These are phyloP conservation scores for Ophiostoma sp. DNA, from an alignment of 2,329 filamentous ascomycete genomes.

Conservation along the genomic window DNA sequence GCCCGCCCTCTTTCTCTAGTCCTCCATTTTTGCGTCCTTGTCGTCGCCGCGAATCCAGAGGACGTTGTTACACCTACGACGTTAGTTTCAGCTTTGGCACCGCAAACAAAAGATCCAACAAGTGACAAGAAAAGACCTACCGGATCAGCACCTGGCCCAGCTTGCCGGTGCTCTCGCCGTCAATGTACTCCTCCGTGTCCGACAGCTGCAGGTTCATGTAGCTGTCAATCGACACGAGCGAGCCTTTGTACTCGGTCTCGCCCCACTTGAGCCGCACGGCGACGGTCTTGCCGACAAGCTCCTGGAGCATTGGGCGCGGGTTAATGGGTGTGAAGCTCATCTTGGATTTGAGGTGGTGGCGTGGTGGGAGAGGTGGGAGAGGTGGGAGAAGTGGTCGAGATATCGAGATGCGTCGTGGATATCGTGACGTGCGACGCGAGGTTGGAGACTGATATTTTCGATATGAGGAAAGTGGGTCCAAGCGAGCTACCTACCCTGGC, in stretches of 20 bases:
- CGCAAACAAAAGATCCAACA: not conserved
- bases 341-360: not conserved
- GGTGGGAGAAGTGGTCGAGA: not conserved
- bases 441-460: slow-evolving; percentile 19
- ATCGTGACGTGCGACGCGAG: slow-evolving; percentile 18
- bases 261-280: slow-evolving; percentile 96
- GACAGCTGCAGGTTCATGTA: slow-evolving; percentile 99
- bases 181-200: slow-evolving; percentile 86
- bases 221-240: slow-evolving; percentile 80
- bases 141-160: slow-evolving; percentile 90
- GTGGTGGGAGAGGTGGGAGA: not conserved
- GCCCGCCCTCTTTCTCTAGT: slow-evolving; percentile 30
- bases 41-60: slow-evolving; percentile 72
- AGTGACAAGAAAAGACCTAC: slow-evolving; percentile 40
- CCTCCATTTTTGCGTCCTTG: slow-evolving; percentile 54
- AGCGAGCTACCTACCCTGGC: not conserved
- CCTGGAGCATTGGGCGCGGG: slow-evolving; percentile 92
- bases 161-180: slow-evolving; percentile 75
- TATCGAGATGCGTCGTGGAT: not conserved
- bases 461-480: slow-evolving; percentile 15
- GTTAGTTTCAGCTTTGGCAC: not conserved
- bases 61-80: slow-evolving; percentile 67
- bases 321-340: slow-evolving; percentile 78
- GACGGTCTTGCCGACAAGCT: slow-evolving; percentile 85
- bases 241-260: slow-evolving; percentile 93